Base-by-base conservation (phyloP, 169 alveolate genomes). In the Cyclospora cayetanensis region DNA sequence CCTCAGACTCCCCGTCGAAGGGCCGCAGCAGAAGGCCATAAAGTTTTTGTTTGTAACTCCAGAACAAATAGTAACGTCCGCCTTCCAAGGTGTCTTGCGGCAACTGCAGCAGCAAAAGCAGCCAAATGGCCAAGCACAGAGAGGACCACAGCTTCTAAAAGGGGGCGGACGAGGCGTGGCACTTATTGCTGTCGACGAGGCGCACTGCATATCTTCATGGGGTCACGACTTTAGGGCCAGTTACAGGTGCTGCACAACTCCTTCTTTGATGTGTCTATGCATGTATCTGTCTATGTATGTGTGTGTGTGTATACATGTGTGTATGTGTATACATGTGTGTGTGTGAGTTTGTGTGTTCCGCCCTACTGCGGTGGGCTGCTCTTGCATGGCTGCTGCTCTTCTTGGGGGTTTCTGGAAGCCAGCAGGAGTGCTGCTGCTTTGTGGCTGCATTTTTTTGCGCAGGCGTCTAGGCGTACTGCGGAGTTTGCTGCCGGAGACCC, bases 191-290 rank as follows among this genome's bases (percentile, higher is more conserved):
- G 96, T 99, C 34, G 99, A 99, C 95, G 99, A 99, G 93, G 99
- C 99, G 2, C 99, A 99, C 94, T 99, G 99, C 95, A 99, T 99
- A 34, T 97, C 99, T 60, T 98, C 98, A 77, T 99, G 99, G 99
- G 99, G 99, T 2, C 98, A 98, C 93, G 99, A 99, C 92, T 99
- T 99, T 92, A 96, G 99, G 74, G 98, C 98, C 39, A 99, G 98
- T 91, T 97, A 97, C 95, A 95, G 97, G 93, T n/a, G n/a, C n/a
- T n/a, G 74, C 25, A n/a, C n/a, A n/a, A n/a, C n/a, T n/a, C n/a
- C n/a, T n/a, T n/a, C n/a, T n/a, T n/a, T n/a, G n/a, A n/a, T n/a
- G n/a, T n/a, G n/a, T n/a, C n/a, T n/a, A n/a, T n/a, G n/a, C n/a
- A n/a, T n/a, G n/a, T n/a, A n/a, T n/a, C n/a, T n/a, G n/a, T n/a